phyloP scores from a whole-genome alignment of 176 grass and related monocot species.

The Saccharum officinarum region DNA sequence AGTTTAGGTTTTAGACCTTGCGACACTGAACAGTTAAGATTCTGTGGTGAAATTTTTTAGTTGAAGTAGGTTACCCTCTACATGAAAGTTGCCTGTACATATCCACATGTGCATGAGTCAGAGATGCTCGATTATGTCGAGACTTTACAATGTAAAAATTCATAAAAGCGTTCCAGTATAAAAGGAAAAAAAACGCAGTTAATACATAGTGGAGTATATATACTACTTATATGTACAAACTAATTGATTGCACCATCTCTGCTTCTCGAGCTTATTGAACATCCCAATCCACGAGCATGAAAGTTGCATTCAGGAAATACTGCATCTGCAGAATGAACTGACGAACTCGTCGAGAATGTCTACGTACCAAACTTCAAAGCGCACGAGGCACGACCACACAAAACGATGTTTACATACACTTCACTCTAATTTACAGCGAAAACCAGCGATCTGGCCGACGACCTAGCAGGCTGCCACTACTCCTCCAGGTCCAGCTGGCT shows the following conservation, averaged over 20 bases:
- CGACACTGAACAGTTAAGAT: too few species aligned
- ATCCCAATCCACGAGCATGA: not conserved
- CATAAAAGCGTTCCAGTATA: not conserved
- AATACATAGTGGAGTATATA: not conserved
- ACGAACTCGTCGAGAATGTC: not conserved
- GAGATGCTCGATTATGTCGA: not conserved
- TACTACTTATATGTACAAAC: not conserved
- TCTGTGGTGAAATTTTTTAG: too few species aligned
- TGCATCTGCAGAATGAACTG: not conserved
- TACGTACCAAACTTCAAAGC: not conserved
- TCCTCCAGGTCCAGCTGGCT: slow-evolving; percentile 21
- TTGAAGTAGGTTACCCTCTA: too few species aligned
- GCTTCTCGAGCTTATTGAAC: not conserved
- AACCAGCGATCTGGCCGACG: not conserved
- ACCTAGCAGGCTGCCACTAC: not conserved
- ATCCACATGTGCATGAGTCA: not conserved
- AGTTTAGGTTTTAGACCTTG: too few species aligned
- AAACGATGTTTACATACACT: not conserved
- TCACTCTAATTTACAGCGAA: not conserved
- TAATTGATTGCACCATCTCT: not conserved
- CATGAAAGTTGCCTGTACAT: too few species aligned
- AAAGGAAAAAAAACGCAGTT: not conserved
- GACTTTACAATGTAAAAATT: not conserved
- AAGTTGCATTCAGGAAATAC: not conserved
- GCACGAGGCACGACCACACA: not conserved